Evolutionary conservation across 2,329 filamentous ascomycete genomes (phyloP), one percentile per base, ranked within the genome.

Genomic region (Ceratocystis alfenasii): DNA sequence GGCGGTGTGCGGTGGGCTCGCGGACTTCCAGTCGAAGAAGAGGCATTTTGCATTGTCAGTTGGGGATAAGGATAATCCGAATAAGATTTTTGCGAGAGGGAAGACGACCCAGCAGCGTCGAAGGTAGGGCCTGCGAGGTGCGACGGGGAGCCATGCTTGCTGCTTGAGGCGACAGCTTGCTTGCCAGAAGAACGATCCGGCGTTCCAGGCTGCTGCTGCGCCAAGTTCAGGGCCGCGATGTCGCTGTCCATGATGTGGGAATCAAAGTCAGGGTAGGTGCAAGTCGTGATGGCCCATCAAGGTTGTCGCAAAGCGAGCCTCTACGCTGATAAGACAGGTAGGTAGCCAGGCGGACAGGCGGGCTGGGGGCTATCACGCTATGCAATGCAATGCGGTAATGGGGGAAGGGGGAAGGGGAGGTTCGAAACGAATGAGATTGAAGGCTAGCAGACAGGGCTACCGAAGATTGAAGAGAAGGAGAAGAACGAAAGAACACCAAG

Each of bases 1-100:
- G 7, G 74, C 69, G 66, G 74, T 71, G 68, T 80, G 78, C 22
- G 78, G 75, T 57, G 80, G 75, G 66, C 79, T 5, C 66, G 60
- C 6, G 66, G 63, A 20, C 66, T 68, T 5, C 64, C 64, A 22
- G 63, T 30, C n/a, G 55, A 45, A 17, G 59, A n/a, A 4, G 62
- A 20, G 25, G 36, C 45, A 33, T 48, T 55, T n/a, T 65, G 63
- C 25, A 61, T 33, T 4, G 63, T 28, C 2, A 65, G 33, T 28
- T 68, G 63, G 30, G 64, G 66, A 36, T 68, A 68, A 17, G 66
- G 66, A 60, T 68, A 68, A 30, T 68, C 66, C 28, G 60, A 57
- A 33, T 64, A 68, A 20, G 59, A 22, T 22, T 65, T 57, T 59
- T 66, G 60, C 5, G 59, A 44, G 22, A 65, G 66, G 10, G 50